Percentiles rank a stretch among this genome's conserved stretches.
Conservation (phyloP, 164 flowering plant genomes). For the Piper betle region DNA sequence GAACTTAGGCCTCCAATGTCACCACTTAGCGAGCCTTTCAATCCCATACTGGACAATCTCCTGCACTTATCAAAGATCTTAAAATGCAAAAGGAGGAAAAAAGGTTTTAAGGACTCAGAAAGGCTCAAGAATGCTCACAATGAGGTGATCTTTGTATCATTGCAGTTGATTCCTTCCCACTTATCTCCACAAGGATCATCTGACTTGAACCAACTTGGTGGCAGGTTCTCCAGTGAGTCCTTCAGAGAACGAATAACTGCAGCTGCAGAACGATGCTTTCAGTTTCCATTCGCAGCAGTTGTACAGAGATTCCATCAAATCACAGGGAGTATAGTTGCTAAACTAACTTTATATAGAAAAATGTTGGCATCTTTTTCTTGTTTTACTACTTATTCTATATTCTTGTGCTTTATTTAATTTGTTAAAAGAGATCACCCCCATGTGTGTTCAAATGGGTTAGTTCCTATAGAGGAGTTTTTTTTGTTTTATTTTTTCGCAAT, state of each 20-base stretch:
- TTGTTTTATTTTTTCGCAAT: no score
- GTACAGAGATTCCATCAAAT: background rate
- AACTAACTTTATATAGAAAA: background rate
- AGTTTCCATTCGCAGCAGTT: background rate
- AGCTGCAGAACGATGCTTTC: conserved; percentile 22
- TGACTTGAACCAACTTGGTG: conserved; percentile 67
- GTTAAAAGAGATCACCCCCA: background rate
- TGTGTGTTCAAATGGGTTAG: background rate
- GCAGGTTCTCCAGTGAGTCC: conserved; percentile 48
- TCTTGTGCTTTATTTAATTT: no score
- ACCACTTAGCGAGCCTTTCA: conserved; percentile 50
- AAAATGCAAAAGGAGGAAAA: background rate
- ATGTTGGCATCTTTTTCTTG: background rate
- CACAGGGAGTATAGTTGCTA: background rate
- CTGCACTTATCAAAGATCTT: conserved; percentile 24
- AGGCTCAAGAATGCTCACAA: conserved; percentile 33
- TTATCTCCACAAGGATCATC: conserved; percentile 59
- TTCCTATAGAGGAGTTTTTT: no score
- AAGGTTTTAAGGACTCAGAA: background rate
- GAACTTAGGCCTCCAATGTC: conserved; percentile 72
- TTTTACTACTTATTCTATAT: no score
- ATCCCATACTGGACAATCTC: conserved; percentile 64
- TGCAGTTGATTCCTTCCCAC: conserved; percentile 89
- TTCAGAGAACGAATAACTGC: conserved; percentile 41
- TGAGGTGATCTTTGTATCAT: conserved; percentile 46